These are phyloP conservation scores for Pseudopithomyces chartarum DNA, from an alignment of 2,329 filamentous ascomycete genomes.

Conservation along the genomic window DNA sequence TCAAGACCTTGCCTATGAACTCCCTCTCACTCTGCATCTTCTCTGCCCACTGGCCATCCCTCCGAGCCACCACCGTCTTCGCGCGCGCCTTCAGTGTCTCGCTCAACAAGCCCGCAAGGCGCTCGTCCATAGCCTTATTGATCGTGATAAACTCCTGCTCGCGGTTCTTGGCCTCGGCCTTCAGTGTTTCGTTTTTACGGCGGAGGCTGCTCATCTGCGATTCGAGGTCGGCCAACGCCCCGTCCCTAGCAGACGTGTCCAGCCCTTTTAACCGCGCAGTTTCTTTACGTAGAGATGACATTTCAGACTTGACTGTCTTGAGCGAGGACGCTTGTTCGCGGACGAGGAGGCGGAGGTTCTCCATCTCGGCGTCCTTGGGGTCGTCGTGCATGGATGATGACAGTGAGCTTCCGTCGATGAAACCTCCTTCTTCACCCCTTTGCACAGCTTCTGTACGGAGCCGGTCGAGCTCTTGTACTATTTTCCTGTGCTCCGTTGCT, in stretches of 20 bases:
- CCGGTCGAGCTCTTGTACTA: conserved; percentile 25
- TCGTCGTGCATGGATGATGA: conserved; percentile 14
- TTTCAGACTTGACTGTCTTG: conserved; percentile 31
- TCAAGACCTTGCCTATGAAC: conserved; percentile 35
- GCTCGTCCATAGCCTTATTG: conserved; percentile 41
- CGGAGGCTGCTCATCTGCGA: conserved; percentile 18
- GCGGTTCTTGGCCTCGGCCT: conserved; percentile 22
- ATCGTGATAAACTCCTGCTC: conserved; percentile 33
- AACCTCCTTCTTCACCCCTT: conserved; percentile 18
- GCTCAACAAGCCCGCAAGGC: conserved; percentile 31
- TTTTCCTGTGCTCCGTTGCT: conserved; percentile 31
- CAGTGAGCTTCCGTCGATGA: conserved; percentile 16
- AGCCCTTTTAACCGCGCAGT: conserved; percentile 13
- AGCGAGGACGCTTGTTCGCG: conserved; percentile 29
- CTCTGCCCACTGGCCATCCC: conserved; percentile 43
- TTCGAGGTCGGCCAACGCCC: conserved; percentile 11
- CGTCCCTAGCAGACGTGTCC: neutral
- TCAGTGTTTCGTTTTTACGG: conserved; percentile 25
- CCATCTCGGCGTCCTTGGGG: conserved; percentile 32
- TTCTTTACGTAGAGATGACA: conserved; percentile 23
- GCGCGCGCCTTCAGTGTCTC: conserved; percentile 39
- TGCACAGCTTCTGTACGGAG: conserved; percentile 21
- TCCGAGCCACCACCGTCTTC: conserved; percentile 32
- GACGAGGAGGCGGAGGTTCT: conserved; percentile 30
- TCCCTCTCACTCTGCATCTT: conserved; percentile 33